Conservation (phyloP, 2,329 filamentous ascomycete species). For the Lachnellula suecica region DNA sequence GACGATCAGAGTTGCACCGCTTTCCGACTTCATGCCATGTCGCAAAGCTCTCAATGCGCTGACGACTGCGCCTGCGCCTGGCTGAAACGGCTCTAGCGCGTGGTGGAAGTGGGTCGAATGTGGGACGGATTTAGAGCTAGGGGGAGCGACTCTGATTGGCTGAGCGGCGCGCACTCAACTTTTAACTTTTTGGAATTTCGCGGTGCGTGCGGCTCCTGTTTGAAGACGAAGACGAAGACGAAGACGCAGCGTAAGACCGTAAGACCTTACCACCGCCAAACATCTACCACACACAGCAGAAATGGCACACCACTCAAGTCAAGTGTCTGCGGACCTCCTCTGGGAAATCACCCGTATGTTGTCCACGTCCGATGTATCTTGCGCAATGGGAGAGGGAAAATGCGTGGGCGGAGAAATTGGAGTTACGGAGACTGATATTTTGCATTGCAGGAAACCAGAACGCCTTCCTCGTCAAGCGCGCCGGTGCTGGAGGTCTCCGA, state of each 20-base stretch:
- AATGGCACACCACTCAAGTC: conserved; percentile 57
- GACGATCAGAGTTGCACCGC: neutral
- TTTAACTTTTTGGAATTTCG: conserved; percentile 9
- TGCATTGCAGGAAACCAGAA: conserved; percentile 72
- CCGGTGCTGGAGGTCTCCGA: conserved; percentile 72
- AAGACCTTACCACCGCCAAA: too few relatives aligned
- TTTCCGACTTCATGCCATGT: neutral
- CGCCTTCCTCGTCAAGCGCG: conserved; percentile 90
- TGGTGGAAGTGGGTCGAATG: neutral
- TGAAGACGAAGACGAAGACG: conserved; percentile 7
- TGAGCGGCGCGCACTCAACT: conserved; percentile 2
- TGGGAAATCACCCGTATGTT: conserved; percentile 94
- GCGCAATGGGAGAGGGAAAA: neutral
- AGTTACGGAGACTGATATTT: conserved; percentile 14
- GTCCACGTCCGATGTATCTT: conserved; percentile 1
- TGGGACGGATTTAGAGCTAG: neutral
- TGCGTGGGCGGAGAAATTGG: conserved; percentile 3
- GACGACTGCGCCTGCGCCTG: too few relatives aligned
- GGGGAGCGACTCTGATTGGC: conserved; percentile 15
- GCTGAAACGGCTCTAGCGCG: too few relatives aligned
- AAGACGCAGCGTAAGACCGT: too few relatives aligned
- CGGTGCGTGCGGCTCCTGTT: conserved; percentile 4
- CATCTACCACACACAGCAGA: conserved; percentile 21
- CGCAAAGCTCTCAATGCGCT: neutral
- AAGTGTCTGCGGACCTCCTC: conserved; percentile 87